These are phyloP conservation scores for Metschnikowia koreensis DNA, from an alignment of 805 yeast genomes.

Conservation along the genomic window DNA sequence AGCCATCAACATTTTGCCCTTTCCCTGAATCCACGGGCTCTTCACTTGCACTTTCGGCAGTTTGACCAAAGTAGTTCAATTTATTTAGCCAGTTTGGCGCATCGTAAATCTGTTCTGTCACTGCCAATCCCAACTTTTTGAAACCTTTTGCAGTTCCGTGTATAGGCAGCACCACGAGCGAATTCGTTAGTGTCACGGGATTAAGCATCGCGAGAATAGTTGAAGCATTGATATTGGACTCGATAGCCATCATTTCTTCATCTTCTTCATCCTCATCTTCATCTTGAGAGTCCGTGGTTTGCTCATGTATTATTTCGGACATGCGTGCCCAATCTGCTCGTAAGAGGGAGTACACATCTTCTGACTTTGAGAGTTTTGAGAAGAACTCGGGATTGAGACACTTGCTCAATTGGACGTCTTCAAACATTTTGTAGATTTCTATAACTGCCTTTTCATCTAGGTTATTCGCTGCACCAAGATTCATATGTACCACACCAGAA, in stretches of 20 bases:
- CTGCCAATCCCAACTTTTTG: conserved; percentile 23
- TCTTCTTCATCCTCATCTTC: conserved; percentile 9
- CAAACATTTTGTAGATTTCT: conserved; percentile 32
- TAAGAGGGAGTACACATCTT: conserved; percentile 2
- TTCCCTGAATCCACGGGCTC: conserved; percentile 14
- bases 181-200: conserved; percentile 35
- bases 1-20: not conserved
- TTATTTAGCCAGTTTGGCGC: conserved; percentile 14
- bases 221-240: conserved; percentile 7
- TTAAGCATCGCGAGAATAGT: conserved; percentile 30
- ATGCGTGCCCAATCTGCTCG: conserved; percentile 5
- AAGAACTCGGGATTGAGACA: conserved; percentile 4
- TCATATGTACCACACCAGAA: conserved; percentile 30
- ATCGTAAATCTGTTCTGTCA: conserved; percentile 14
- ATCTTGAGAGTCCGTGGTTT: not conserved
- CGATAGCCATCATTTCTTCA: not conserved
- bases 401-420: conserved; percentile 29
- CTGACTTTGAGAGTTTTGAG: conserved; percentile 1
- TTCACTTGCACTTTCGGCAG: conserved; percentile 3
- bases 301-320: not conserved
- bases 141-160: conserved; percentile 35
- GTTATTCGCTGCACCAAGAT: conserved; percentile 2
- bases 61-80: conserved; percentile 3
- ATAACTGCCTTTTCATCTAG: conserved; percentile 17
- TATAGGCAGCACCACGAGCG: conserved; percentile 38